A percentile compares a stretch with the other conserved stretches of the same genome.
Conservation (phyloP, 2,329 filamentous ascomycete genomes). For the Arthroderma sp. region DNA sequence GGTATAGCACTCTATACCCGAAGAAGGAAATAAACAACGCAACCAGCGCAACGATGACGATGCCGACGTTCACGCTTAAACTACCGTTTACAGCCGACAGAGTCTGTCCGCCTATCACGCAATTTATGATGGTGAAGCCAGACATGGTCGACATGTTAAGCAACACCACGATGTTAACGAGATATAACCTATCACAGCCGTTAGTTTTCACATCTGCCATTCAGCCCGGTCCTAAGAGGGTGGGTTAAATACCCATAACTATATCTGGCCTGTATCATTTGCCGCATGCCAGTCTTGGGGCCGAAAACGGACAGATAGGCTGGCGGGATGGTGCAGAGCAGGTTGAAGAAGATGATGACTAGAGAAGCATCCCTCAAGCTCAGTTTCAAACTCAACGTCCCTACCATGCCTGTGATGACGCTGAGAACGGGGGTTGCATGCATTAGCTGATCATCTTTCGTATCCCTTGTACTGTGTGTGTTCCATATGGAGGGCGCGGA, state of each 20-base stretch:
- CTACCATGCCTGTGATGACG: constrained; percentile 15
- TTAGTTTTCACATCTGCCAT: neutral
- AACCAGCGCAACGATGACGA: constrained; percentile 52
- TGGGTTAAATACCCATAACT: constrained; percentile 18
- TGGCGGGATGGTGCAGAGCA: constrained; percentile 18
- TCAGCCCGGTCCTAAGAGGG: neutral
- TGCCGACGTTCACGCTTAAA: constrained; percentile 33
- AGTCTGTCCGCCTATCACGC: constrained; percentile 56
- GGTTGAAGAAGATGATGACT: constrained; percentile 22
- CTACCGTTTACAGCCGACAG: constrained; percentile 52
- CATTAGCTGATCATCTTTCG: neutral
- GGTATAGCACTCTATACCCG: constrained; percentile 55
- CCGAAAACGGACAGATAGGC: constrained; percentile 19
- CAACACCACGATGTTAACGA: constrained; percentile 47
- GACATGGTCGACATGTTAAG: constrained; percentile 52
- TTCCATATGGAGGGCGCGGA: neutral
- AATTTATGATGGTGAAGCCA: constrained; percentile 52
- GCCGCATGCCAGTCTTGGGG: constrained; percentile 22
- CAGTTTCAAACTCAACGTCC: constrained; percentile 13
- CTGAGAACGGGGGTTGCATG: constrained; percentile 2
- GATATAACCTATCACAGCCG: constrained; percentile 9
- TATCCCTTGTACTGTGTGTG: neutral
- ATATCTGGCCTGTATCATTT: constrained; percentile 23
- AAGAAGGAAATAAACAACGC: constrained; percentile 55
- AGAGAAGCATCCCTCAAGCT: constrained; percentile 13